These are phyloP conservation scores for Kitagawia praeruptora DNA, from an alignment of 129 eudicot genomes.

Conservation along the genomic window DNA sequence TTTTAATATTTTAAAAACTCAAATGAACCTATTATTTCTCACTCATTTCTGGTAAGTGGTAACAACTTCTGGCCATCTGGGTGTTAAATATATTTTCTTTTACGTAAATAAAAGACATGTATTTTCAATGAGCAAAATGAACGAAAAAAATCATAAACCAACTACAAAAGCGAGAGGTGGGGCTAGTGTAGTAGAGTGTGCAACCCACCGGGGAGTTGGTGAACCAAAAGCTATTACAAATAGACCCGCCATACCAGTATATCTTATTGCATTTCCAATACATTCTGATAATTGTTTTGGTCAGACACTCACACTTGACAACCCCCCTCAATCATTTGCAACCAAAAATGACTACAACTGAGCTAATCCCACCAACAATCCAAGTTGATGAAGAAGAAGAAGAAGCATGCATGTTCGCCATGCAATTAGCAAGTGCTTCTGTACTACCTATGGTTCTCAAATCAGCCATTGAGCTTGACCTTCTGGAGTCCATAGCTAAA, in stretches of 20 bases:
- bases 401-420: conserved; percentile 52
- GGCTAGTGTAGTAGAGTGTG: not conserved
- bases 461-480: conserved; percentile 69
- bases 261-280: not conserved
- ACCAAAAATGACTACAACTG: not conserved
- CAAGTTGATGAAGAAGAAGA: conserved; percentile 18
- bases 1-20: too few species aligned
- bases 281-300: not conserved
- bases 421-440: conserved; percentile 71
- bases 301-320: not conserved
- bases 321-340: too few species aligned
- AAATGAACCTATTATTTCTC: too few species aligned
- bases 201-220: not conserved
- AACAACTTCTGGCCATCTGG: too few species aligned
- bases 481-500: conserved; percentile 53
- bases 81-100: too few species aligned
- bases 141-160: too few species aligned
- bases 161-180: not conserved
- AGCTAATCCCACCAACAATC: not conserved
- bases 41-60: too few species aligned
- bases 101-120: too few species aligned
- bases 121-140: too few species aligned
- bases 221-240: not conserved
- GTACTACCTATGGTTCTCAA: conserved; percentile 79
- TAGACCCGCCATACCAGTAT: not conserved